Base-by-base conservation (phyloP, 225 moss, liverwort and hornwort species). In the Sphagnum tenellum region DNA sequence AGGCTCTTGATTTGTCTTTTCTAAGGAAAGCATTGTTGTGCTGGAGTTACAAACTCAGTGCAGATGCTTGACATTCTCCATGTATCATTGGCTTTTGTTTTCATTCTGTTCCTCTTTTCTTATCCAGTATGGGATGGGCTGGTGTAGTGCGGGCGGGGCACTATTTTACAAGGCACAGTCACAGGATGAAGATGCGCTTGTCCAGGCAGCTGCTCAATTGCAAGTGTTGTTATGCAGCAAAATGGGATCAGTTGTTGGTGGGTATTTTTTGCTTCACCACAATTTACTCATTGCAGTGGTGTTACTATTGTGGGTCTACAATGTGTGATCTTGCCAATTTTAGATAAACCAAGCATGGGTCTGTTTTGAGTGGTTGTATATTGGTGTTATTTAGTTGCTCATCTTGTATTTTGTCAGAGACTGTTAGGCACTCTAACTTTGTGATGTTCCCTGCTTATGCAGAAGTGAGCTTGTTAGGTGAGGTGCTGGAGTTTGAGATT, bases 181-280 rank as follows among this genome's bases (percentile, higher is more conserved):
- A 70, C 98, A 98, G 73, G 98, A 98, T 70, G 98, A 98, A 71
- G 98, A 98, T 71, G 98, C 98, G 46, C 82, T 98, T 64, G 98
- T 98, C 62, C 78, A 81, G 72, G 93, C 93, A 66, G 98, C 98
- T 70, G 71, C 85, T 70, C 72, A 62, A 72, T 79, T 93, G 69
- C 76, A 72, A 46, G 81, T 93, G 86, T 79, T 73, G 55, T 79
- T 98, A 65, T 61, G 79, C 57, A 72, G 71, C 46, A 82, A 79
- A 72, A 84, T 72, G 60, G 86, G 86, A 48, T 69, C 90, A 49
- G 64, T 68, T 60, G 47, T 91, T 65, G 90, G 94, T 94, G 69
- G 55, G 78, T 69, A 44, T 59, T 2, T 9, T 52, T 9, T 9
- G 29, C 29, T 29, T 29, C 29, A 29, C 29, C 29, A 29, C 29